Evolutionary conservation across 2,329 filamentous ascomycete species (phyloP), one percentile per base, ranked within the genome.

Genomic region (Aspergillus sp.): DNA sequence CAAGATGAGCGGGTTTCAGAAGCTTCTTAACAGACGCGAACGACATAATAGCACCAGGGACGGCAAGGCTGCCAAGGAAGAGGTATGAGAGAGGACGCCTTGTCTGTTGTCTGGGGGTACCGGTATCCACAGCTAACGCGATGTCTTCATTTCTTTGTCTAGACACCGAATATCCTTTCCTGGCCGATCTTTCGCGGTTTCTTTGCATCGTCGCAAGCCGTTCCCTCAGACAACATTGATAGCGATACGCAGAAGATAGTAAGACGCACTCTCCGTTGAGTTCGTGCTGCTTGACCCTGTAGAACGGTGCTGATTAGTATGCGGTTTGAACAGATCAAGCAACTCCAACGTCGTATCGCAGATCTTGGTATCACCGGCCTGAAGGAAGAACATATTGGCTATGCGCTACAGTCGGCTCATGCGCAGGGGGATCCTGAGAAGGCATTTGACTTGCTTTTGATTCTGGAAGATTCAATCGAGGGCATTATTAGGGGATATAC

Each of bases 391-490:
- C 86, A 94, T 44, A 73, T 79, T 36, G 69, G 73, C 47, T 81
- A 83, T 68, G 79, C 79, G 1, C 67, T 86, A 27, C 68, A 75
- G 42, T 81, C 80, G 10, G 74, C 77, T 35, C 83, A 82, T 60
- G 80, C 83, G 30, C 75, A 80, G 28, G 82, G 85, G 43, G 82
- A 94, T 62, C 68, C 80, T 19, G 82, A 88, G 43, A 84, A 82
- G 59, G 85, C 90, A 3, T 81, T 86, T 57, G 81, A 88, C 44
- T 74, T 96, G 50, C 75, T 96, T 42, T 70, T 85, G 38, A 73
- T 96, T 27, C 81, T 94, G 53, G 83, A 91, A 59, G 83, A 90
- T 56, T 87, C 91, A 0, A 82, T 88, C 35, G 80, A 88, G 29
- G 90, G 91, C 10, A 80, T 87, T 36, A 78, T 97, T 53, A 76